Conservation (phyloP, 2,329 filamentous ascomycete species). For the Stemphylium beticola region DNA sequence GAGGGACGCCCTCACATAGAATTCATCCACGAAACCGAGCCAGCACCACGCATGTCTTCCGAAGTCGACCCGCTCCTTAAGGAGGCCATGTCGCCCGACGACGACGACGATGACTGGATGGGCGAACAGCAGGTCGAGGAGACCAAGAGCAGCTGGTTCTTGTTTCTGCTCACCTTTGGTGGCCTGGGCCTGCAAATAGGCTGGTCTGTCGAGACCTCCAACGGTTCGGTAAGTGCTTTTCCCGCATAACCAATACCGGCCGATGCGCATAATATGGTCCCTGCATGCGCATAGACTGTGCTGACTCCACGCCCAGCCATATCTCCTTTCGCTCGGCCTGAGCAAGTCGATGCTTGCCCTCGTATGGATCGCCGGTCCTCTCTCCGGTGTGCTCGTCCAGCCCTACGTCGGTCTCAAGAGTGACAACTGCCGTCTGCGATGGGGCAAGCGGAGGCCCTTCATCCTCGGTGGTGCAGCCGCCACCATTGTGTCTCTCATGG, state of each 20-base stretch:
- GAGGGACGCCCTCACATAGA: conserved; percentile 31
- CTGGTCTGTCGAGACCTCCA: conserved; percentile 93
- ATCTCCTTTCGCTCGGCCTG: conserved; percentile 59
- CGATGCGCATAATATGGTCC: conserved; percentile 1
- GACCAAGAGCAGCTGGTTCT: conserved; percentile 83
- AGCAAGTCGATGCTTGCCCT: conserved; percentile 59
- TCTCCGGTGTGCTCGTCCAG: conserved; percentile 61
- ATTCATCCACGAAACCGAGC: conserved; percentile 44
- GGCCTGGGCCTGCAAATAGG: conserved; percentile 90
- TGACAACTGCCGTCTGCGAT: conserved; percentile 56
- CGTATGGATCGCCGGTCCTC: conserved; percentile 63
- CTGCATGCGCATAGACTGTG: conserved; percentile 4
- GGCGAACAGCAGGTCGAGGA: conserved; percentile 59
- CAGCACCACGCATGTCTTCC: conserved; percentile 38
- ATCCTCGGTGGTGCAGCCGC: conserved; percentile 58
- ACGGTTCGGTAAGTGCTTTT: conserved; percentile 70
- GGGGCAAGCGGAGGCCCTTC: conserved; percentile 60
- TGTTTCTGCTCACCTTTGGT: conserved; percentile 83
- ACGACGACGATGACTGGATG: conserved; percentile 49
- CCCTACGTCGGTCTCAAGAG: conserved; percentile 62
- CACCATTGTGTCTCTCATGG: conserved; percentile 58
- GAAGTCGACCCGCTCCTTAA: conserved; percentile 44
- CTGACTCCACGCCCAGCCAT: conserved; percentile 48
- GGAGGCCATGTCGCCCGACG: conserved; percentile 40
- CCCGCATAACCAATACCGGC: not conserved